Evolutionary conservation across 1,139 yeast species (phyloP), one percentile per base, ranked within the genome.

Genomic region (Kurtzmaniella quercitrusa): DNA sequence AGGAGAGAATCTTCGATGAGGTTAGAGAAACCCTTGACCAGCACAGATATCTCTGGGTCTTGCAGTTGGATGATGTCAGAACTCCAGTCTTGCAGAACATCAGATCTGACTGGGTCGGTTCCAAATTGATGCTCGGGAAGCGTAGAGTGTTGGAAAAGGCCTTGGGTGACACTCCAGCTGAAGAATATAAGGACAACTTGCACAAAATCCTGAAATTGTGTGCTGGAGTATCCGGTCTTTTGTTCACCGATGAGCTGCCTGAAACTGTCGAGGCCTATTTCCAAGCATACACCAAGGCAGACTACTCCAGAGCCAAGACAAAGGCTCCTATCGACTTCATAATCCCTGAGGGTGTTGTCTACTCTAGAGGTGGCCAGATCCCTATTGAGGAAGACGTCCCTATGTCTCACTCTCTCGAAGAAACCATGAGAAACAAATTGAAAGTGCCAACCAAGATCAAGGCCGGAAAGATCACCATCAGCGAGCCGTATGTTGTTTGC

Each of bases 41-140:
- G 42, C 85, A 70, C 67, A 79, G 80, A 58, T 88, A 82, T 65
- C 83, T 81, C 40, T 93, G 96, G 93, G 85, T 90, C 31, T 79
- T 94, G 53, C 79, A 82, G 52, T 79, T 93, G 50, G 94, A 89
- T 60, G 94, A 91, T 68, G 95, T 93, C 62, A 85, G 98, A 69
- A 94, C 96, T 49, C 95, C 96, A 45, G 96, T 91, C 46, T 75
- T 93, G 56, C 96, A 93, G 66, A 95, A 89, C 55, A 84, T 93
- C 48, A 81, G 98, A 73, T 77, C 80, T 39, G 95, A 89, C 55
- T 93, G 98, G 98, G 68, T 70, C 37, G 98, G 96, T 10, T 88
- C 96, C 37, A 85, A 89, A 62, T 73, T 91, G 51, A 74, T 89
- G 49, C 77, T 91, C 68, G 98, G 98, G 52, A 89, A 93, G 64